Evolutionary conservation across 176 grass and related monocot species (phyloP), one percentile per base, ranked within the genome.

Genomic region (Musa acuminata): DNA sequence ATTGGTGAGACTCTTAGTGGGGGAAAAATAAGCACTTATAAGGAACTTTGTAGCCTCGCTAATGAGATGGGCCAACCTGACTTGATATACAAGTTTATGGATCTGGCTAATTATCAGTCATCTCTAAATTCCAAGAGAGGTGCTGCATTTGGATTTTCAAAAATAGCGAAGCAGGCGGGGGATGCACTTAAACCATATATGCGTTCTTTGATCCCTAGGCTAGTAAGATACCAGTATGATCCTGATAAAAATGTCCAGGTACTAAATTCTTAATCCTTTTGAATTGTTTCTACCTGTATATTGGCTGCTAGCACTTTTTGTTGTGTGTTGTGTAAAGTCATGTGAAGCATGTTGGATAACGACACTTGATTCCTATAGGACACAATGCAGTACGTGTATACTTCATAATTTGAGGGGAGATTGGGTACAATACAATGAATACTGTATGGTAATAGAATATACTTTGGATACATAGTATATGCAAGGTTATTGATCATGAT

Each of bases 161-260:
- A 97, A 82, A 97, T 97, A 83, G 93, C 93, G 70, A 90, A 93
- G 82, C 90, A 97, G 82, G 93, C 93, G 87, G 90, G 93, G 60
- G 93, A 97, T 73, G 93, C 82, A 57, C 93, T 97, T 88, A 85
- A 90, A 72, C 90, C 93, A 52, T 84, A 97, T 87, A 70, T 97
- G 67, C 81, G 79, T 67, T 74, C 90, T 83, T 87, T 97, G 83
- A 93, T 97, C 82, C 93, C 93, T 78, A 92, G 90, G 85, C 93
- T 97, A 84, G 81, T 97, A 22, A 83, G 93, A 24, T 93, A 97
- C 70, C 93, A 97, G 67, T 90, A 97, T 54, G 93, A 97, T 71
- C 93, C 93, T 80, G 93, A 97, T 85, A 97, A 97, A 80, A 97
- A 97, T 81, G 91, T 97, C 67, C 93, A 96, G 89, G 93, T 96